A percentile compares a stretch with the other conserved stretches of the same genome.
Evolutionary conservation across 441 rosid genomes (phyloP).

Genomic region (Aquilaria agallochum): DNA sequence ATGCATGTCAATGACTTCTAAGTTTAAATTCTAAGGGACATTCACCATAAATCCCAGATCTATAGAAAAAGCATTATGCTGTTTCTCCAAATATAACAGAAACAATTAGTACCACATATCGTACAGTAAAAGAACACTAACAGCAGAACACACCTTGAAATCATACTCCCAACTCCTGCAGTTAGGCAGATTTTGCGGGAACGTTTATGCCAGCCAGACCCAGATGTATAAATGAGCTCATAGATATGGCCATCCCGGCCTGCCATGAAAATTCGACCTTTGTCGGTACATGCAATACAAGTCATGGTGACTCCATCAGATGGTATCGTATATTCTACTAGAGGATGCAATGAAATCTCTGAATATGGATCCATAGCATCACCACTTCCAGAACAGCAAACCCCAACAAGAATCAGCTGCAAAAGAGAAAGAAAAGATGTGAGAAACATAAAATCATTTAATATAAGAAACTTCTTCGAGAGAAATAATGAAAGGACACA

Average conservation of each 20-base stretch:
- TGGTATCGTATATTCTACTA: slow-evolving; percentile 86
- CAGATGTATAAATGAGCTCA: slow-evolving; percentile 77
- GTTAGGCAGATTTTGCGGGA: slow-evolving; percentile 96
- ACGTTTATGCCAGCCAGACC: slow-evolving; percentile 87
- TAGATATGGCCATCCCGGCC: slow-evolving; percentile 97
- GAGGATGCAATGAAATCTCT: slow-evolving; percentile 81
- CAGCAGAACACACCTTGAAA: slow-evolving; percentile 62
- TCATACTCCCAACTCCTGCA: slow-evolving; percentile 87
- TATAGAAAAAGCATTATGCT: neutral
- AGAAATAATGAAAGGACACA: too few species aligned
- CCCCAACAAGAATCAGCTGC: slow-evolving; percentile 95
- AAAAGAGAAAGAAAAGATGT: slow-evolving; percentile 23
- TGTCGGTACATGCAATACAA: slow-evolving; percentile 74
- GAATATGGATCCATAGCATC: slow-evolving; percentile 90
- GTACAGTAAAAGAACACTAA: slow-evolving; percentile 4
- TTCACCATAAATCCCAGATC: slow-evolving; percentile 1
- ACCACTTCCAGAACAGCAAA: slow-evolving; percentile 81
- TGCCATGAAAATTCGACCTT: slow-evolving; percentile 85
- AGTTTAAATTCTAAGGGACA: neutral
- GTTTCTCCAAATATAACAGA: too few species aligned
- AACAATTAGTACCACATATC: neutral
- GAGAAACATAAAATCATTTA: slow-evolving; percentile 17
- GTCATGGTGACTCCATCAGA: slow-evolving; percentile 98
- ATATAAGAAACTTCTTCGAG: too few species aligned
- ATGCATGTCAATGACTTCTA: neutral